These are phyloP conservation scores for Penicillium sp. DNA, from an alignment of 2,329 filamentous ascomycete species.

Conservation along the genomic window DNA sequence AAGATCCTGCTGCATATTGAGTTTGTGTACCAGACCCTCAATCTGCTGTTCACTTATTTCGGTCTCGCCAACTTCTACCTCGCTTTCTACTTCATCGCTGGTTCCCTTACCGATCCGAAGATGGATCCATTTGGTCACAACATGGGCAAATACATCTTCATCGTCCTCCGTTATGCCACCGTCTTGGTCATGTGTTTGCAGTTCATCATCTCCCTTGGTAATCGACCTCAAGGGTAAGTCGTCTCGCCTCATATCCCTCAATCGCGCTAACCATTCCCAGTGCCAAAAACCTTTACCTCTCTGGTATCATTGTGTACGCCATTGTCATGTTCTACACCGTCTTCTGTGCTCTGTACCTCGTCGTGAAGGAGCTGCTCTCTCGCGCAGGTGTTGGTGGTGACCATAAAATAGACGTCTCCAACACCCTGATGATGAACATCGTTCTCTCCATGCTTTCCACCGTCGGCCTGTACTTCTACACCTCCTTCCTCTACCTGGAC, in stretches of 20 bases:
- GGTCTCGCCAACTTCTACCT: slow-evolving; percentile 98
- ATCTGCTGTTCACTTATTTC: slow-evolving; percentile 94
- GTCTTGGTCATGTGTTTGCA: slow-evolving; percentile 86
- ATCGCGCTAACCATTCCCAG: slow-evolving; percentile 23
- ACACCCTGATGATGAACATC: slow-evolving; percentile 91
- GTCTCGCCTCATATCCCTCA: not conserved
- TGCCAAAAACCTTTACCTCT: slow-evolving; percentile 82
- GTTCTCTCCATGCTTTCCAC: slow-evolving; percentile 87
- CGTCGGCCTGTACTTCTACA: slow-evolving; percentile 88
- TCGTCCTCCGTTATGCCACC: slow-evolving; percentile 76
- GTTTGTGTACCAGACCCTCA: slow-evolving; percentile 90
- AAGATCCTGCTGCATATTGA: slow-evolving; percentile 92
- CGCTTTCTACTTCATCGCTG: slow-evolving; percentile 96
- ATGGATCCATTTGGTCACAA: slow-evolving; percentile 89
- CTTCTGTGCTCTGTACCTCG: slow-evolving; percentile 83
- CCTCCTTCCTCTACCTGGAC: slow-evolving; percentile 93
- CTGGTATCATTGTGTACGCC: slow-evolving; percentile 81
- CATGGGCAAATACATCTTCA: slow-evolving; percentile 79
- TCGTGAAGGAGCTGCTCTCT: slow-evolving; percentile 68
- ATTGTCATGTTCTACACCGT: slow-evolving; percentile 95
- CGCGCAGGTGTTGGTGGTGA: slow-evolving; percentile 40
- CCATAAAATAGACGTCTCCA: slow-evolving; percentile 57
- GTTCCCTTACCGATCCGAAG: slow-evolving; percentile 70
- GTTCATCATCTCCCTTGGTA: slow-evolving; percentile 94
- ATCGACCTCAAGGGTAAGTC: slow-evolving; percentile 76